phyloP scores from a whole-genome alignment of 805 yeast genomes.

The Wickerhamomyces tratensis region DNA sequence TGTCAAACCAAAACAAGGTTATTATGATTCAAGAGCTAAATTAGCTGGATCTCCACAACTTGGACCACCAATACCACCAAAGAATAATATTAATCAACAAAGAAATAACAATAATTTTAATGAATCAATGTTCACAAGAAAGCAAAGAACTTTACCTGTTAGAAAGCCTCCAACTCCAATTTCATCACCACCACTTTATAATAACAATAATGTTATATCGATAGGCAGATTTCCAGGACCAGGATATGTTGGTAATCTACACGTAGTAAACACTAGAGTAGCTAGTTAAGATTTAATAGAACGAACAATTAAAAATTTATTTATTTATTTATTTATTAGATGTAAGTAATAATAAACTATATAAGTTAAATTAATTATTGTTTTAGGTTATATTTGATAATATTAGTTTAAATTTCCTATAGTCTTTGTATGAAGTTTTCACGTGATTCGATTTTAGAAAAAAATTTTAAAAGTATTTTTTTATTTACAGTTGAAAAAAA shows the following conservation, averaged over 20 bases:
- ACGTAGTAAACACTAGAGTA: neutral
- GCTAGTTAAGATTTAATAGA: neutral
- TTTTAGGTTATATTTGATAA: too few relatives aligned
- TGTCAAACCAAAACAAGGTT: neutral
- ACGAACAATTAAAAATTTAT: too few relatives aligned
- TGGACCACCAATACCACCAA: neutral
- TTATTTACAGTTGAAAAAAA: too few relatives aligned
- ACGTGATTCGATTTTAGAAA: too few relatives aligned
- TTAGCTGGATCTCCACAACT: neutral
- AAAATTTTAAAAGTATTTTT: too few relatives aligned
- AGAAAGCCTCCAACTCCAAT: neutral
- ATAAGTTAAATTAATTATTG: too few relatives aligned
- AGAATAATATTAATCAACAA: neutral
- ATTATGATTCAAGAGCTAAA: neutral
- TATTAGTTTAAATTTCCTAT: too few relatives aligned
- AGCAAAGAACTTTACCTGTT: neutral
- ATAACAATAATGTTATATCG: neutral
- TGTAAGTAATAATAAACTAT: too few relatives aligned
- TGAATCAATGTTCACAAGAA: conserved; percentile 1
- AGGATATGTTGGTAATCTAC: neutral
- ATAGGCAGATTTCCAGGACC: neutral
- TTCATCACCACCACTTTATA: neutral
- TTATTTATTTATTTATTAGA: too few relatives aligned
- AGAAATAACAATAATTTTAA: neutral
- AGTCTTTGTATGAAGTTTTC: too few relatives aligned